phyloP scores from a whole-genome alignment of 2,329 filamentous ascomycete genomes.

The Aureobasidium sp. region DNA sequence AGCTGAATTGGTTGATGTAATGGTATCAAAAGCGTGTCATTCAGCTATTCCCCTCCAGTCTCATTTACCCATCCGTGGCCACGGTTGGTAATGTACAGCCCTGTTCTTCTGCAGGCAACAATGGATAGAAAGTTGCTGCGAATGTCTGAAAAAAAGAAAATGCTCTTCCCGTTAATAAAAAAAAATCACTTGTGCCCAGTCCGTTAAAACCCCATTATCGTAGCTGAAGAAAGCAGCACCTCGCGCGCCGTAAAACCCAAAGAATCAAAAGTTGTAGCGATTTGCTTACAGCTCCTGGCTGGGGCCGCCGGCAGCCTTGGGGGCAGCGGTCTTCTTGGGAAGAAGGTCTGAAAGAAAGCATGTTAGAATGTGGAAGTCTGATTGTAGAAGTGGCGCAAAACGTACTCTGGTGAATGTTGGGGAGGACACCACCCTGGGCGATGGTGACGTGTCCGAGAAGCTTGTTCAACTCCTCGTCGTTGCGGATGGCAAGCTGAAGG shows the following conservation, averaged over 20 bases:
- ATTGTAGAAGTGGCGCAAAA: conserved; percentile 21
- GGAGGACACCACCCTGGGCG: conserved; percentile 91
- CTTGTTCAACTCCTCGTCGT: conserved; percentile 99
- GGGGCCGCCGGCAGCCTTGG: conserved; percentile 60
- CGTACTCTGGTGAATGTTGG: conserved; percentile 96
- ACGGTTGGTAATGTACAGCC: conserved; percentile 66
- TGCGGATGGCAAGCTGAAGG: conserved; percentile 97
- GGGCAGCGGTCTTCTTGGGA: conserved; percentile 81
- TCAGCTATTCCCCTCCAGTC: conserved; percentile 8
- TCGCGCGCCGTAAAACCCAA: conserved; percentile 16
- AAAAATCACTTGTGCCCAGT: conserved; percentile 13
- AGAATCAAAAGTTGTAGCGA: conserved; percentile 15
- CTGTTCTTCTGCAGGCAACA: conserved; percentile 6
- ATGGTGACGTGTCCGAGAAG: conserved; percentile 93
- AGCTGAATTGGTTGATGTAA: conserved; percentile 10
- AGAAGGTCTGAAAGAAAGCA: conserved; percentile 65
- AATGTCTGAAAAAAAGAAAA: conserved; percentile 10
- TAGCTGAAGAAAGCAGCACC: conserved; percentile 13
- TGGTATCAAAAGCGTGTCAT: conserved; percentile 14
- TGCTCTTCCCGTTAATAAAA: conserved; percentile 7
- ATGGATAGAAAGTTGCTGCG: neutral
- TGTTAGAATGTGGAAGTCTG: conserved; percentile 23
- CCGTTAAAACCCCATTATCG: conserved; percentile 17
- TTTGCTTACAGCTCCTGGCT: conserved; percentile 84
- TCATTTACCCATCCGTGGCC: conserved; percentile 38